Evolutionary conservation across 768 basidiomycete genomes (phyloP).

Genomic region (Rhizopogon salebrosus): DNA sequence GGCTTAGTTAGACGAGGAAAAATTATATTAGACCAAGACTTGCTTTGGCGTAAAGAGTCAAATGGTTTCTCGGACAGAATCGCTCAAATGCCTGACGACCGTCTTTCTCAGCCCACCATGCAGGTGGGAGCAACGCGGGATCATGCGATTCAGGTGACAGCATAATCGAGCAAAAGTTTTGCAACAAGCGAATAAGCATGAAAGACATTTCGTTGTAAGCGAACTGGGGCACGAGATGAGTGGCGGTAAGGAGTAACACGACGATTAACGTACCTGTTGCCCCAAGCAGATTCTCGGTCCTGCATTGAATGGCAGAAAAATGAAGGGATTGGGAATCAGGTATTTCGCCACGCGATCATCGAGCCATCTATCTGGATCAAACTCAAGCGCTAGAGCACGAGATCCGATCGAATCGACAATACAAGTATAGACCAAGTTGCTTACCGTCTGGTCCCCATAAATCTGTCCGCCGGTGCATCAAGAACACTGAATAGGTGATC

Average conservation of each 20-base stretch:
- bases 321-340: conserved; percentile 34
- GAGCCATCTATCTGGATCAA: conserved; percentile 38
- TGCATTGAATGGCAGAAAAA: conserved; percentile 39
- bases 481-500: conserved; percentile 21
- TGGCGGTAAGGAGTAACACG: conserved; percentile 7
- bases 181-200: conserved; percentile 25
- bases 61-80: conserved; percentile 21
- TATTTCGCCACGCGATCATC: conserved; percentile 30
- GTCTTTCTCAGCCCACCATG: conserved; percentile 18
- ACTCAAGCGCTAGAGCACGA: conserved; percentile 18
- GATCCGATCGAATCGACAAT: background rate
- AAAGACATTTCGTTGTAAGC: conserved; percentile 30
- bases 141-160: conserved; percentile 24
- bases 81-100: conserved; percentile 23
- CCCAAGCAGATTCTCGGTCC: conserved; percentile 35
- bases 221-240: conserved; percentile 19
- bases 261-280: conserved; percentile 27
- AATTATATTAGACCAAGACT: conserved; percentile 1
- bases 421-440: background rate
- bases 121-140: conserved; percentile 19
- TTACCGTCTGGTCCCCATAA: conserved; percentile 34
- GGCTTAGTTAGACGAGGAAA: background rate
- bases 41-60: conserved; percentile 34
- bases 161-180: conserved; percentile 19
- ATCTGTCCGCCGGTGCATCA: conserved; percentile 32